Evolutionary conservation across 2,329 filamentous ascomycete species (phyloP), one percentile per base, ranked within the genome.

Genomic region (Scedosporium dehoogii): DNA sequence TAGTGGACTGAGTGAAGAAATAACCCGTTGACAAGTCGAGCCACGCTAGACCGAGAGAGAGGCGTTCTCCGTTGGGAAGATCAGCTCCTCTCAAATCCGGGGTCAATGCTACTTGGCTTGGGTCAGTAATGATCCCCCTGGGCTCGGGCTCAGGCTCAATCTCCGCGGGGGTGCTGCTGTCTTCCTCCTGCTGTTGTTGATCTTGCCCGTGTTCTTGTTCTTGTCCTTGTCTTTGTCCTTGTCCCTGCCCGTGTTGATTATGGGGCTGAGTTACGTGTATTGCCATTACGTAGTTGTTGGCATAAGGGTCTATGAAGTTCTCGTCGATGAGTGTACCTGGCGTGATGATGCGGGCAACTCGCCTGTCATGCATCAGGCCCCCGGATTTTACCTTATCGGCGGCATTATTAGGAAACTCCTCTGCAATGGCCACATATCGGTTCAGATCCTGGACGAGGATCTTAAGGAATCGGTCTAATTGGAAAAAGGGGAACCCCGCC

Each of bases 311-410:
- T 80, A 99, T 92, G 73, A 97, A 99, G 69, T 92, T 92, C 75
- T 99, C 94, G 73, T 99, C 94, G 67, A 99, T 96, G 61, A 99
- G 79, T 1, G 94, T 99, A 21, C 94, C 94, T 1, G 94, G 92
- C 0, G 94, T 97, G 70, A 99, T 86, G 67, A 99, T 88, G 63
- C 94, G 87, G 18, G 90, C 85, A 14, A 99, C 91, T 67, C 81
- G 86, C 27, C 94, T 88, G 71, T 96, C 89, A 72, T 94, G 96
- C 78, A 93, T 80, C 66, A 93, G 77, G 3, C 91, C 91, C 14
- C 90, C 90, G 21, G 85, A 82, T 71, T 88, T 93, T 66, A 88
- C 77, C 73, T 85, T 91, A 62, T 85, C 85, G 3, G 86, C 80
- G 4, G 84, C 79, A 66, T 86, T 82, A 69, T 94, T 90, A 18